Evolutionary conservation across 805 yeast genomes (phyloP).

Genomic region (Kuraishia capsulata): DNA sequence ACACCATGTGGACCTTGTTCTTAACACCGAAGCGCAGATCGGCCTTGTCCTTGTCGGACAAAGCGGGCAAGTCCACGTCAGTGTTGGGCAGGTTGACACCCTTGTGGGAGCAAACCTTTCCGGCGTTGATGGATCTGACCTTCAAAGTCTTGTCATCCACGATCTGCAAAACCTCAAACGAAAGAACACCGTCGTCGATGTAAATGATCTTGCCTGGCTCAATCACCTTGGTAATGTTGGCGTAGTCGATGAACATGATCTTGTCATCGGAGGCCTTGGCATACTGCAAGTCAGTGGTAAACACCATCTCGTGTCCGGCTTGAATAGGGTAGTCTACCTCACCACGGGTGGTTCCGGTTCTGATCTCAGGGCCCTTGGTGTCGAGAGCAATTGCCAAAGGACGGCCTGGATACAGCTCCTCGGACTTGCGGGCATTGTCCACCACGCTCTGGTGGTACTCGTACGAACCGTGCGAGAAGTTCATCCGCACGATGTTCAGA

Average conservation of each 20-base stretch:
- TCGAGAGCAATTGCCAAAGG: constrained; percentile 98
- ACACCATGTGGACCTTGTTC: constrained; percentile 96
- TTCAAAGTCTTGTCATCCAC: constrained; percentile 72
- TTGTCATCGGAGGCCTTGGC: constrained; percentile 64
- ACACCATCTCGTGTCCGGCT: constrained; percentile 83
- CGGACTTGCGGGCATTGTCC: constrained; percentile 95
- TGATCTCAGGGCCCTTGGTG: constrained; percentile 99
- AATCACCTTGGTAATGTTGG: constrained; percentile 93
- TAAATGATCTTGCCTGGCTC: constrained; percentile 82
- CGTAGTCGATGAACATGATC: constrained; percentile 86
- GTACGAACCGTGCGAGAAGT: constrained; percentile 97
- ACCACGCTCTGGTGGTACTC: constrained; percentile 96
- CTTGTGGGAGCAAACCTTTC: constrained; percentile 94
- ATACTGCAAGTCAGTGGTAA: constrained; percentile 84
- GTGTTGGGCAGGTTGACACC: constrained; percentile 99
- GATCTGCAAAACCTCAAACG: constrained; percentile 85
- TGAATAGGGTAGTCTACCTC: constrained; percentile 76
- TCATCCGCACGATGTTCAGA: constrained; percentile 96
- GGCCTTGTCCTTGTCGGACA: constrained; percentile 90
- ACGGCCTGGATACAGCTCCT: constrained; percentile 84
- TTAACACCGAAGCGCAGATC: constrained; percentile 94
- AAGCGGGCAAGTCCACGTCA: constrained; percentile 97
- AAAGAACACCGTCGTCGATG: constrained; percentile 95
- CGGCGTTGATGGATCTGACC: constrained; percentile 87
- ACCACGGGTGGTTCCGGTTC: constrained; percentile 90